phyloP scores from a whole-genome alignment of 306 rosid genomes.

The Clitoria ternatea region DNA sequence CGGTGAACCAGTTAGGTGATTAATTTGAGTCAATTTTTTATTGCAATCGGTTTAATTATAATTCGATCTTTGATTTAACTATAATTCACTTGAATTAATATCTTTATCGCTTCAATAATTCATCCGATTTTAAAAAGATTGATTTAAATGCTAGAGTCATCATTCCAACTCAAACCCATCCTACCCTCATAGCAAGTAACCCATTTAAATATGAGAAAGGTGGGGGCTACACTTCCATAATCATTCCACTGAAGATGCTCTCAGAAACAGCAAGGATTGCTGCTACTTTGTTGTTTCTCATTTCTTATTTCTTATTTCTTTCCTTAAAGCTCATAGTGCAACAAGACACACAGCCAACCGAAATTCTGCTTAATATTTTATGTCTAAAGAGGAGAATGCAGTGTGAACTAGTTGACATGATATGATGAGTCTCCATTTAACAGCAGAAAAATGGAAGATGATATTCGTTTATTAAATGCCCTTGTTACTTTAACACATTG shows the following conservation, averaged over 20 bases:
- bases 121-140: too few species aligned
- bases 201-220: conserved; percentile 7
- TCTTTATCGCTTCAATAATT: too few species aligned
- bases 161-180: conserved; percentile 19
- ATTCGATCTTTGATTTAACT: too few species aligned
- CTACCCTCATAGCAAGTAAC: background rate
- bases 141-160: too few species aligned
- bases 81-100: too few species aligned
- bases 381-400: background rate
- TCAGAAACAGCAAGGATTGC: background rate
- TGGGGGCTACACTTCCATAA: conserved; percentile 16
- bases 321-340: conserved; percentile 3
- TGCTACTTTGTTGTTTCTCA: too few species aligned
- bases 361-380: conserved; percentile 12
- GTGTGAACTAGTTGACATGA: conserved; percentile 24
- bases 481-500: background rate
- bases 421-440: background rate
- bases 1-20: too few species aligned
- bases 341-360: conserved; percentile 12
- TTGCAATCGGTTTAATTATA: too few species aligned
- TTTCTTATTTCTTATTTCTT: conserved; percentile 10
- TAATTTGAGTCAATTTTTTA: too few species aligned
- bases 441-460: background rate
- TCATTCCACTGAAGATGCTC: conserved; percentile 15
- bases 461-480: background rate